phyloP scores from a whole-genome alignment of 1,284 basidiomycete genomes.

The Pascua guehoae region DNA sequence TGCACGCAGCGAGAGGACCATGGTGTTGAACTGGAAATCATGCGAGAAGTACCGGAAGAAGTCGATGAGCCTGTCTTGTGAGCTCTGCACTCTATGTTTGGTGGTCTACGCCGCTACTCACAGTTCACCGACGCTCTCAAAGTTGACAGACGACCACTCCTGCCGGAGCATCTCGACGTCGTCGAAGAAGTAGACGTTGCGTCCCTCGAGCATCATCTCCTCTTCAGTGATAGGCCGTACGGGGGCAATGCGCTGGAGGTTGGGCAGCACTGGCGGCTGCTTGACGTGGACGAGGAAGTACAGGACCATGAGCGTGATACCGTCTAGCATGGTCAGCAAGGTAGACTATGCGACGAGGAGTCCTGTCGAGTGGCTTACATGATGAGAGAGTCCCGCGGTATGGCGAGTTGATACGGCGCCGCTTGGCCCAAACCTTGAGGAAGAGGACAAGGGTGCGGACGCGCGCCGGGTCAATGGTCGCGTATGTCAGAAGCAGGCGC shows the following conservation, averaged over 20 bases:
- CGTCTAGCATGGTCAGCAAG: constrained; percentile 53
- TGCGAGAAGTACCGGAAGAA: constrained; percentile 96
- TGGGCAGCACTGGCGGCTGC: constrained; percentile 86
- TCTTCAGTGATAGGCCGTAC: constrained; percentile 79
- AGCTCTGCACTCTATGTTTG: not conserved
- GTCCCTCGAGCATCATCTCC: constrained; percentile 78
- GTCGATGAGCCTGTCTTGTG: constrained; percentile 70
- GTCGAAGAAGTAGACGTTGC: constrained; percentile 95
- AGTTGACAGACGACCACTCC: constrained; percentile 90
- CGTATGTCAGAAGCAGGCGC: constrained; percentile 90
- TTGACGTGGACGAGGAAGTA: constrained; percentile 97
- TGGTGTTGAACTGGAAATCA: constrained; percentile 87
- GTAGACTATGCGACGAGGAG: not conserved
- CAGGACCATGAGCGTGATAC: constrained; percentile 94
- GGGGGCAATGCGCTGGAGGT: constrained; percentile 83
- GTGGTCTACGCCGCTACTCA: constrained; percentile 52
- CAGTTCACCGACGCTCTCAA: constrained; percentile 89
- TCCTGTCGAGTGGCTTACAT: constrained; percentile 48
- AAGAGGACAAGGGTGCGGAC: constrained; percentile 93
- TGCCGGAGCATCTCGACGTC: constrained; percentile 84
- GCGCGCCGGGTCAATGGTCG: constrained; percentile 91
- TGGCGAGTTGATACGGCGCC: constrained; percentile 96
- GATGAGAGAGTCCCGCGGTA: constrained; percentile 95
- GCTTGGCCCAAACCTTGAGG: constrained; percentile 98
- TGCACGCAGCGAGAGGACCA: constrained; percentile 85